Conservation (phyloP, 2,329 filamentous ascomycete species). For the Aspergillus nomiae region DNA sequence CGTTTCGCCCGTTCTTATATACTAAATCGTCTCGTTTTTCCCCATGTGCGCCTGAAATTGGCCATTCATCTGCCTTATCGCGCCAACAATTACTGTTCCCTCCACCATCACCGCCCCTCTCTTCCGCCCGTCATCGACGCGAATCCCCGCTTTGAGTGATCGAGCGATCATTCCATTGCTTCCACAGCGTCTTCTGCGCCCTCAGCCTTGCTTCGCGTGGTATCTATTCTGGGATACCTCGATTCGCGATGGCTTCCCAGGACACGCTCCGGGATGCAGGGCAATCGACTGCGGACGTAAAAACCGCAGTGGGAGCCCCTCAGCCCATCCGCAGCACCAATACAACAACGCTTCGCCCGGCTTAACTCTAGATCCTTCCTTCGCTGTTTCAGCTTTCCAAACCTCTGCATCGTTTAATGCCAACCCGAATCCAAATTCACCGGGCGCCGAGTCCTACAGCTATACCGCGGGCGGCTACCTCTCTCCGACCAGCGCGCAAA, state of each 20-base stretch:
- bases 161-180: neutral
- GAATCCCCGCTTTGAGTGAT: conserved; percentile 1
- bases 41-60: neutral
- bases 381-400: conserved; percentile 20
- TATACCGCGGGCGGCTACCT: conserved; percentile 40
- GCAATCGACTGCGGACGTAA: conserved; percentile 39
- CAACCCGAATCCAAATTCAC: conserved; percentile 29
- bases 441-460: conserved; percentile 37
- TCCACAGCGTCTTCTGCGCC: conserved; percentile 11
- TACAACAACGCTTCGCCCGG: conserved; percentile 37
- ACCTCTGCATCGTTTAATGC: conserved; percentile 34
- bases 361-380: conserved; percentile 40
- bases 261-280: conserved; percentile 37
- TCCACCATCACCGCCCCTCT: conserved; percentile 9
- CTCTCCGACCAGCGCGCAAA: conserved; percentile 30
- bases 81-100: neutral
- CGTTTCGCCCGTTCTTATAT: neutral
- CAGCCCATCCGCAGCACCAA: conserved; percentile 43
- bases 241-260: conserved; percentile 33
- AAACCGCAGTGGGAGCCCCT: conserved; percentile 46
- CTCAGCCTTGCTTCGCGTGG: conserved; percentile 23
- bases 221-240: conserved; percentile 24
- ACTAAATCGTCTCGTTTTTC: neutral
- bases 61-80: conserved; percentile 6
- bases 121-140: conserved; percentile 10